phyloP scores from a whole-genome alignment of 352 stramenopile genomes.

The Peronospora destructor region DNA sequence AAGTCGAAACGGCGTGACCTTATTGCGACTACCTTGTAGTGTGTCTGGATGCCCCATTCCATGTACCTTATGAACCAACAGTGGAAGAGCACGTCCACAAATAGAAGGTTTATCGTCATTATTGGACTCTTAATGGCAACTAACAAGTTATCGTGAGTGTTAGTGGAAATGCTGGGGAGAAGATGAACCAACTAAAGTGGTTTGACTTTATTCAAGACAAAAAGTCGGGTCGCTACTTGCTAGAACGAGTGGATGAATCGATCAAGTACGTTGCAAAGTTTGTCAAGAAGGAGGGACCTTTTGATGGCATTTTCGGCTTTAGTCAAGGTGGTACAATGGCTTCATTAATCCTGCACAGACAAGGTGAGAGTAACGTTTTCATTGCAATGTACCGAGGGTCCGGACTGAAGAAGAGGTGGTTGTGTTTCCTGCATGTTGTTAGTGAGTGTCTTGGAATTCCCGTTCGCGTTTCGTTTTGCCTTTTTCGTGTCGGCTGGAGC shows the following conservation, averaged over 20 bases:
- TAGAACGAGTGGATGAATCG: slow-evolving; percentile 50
- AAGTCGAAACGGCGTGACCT: no score
- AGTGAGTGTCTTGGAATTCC: slow-evolving; percentile 34
- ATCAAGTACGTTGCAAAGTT: slow-evolving; percentile 63
- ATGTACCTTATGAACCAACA: slow-evolving; percentile 64
- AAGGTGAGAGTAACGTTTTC: slow-evolving; percentile 22
- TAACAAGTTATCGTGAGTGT: background rate
- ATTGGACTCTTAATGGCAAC: background rate
- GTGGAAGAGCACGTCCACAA: slow-evolving; percentile 40
- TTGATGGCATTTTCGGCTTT: slow-evolving; percentile 82
- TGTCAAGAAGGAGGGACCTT: slow-evolving; percentile 64
- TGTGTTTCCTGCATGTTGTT: slow-evolving; percentile 10
- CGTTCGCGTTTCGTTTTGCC: slow-evolving; percentile 61
- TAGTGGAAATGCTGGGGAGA: slow-evolving; percentile 30
- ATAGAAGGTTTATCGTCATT: slow-evolving; percentile 15
- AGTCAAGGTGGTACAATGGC: slow-evolving; percentile 75
- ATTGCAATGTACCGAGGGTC: background rate
- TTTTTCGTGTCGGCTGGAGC: slow-evolving; percentile 65
- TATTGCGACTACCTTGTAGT: no score
- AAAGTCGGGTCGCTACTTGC: slow-evolving; percentile 33
- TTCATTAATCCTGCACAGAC: slow-evolving; percentile 55
- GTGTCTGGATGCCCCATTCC: slow-evolving; percentile 67
- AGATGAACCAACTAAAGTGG: slow-evolving; percentile 65
- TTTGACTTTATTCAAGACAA: slow-evolving; percentile 54
- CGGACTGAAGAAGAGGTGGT: background rate